A percentile compares a stretch with the other conserved stretches of the same genome.
Evolutionary conservation across 2,329 filamentous ascomycete genomes (phyloP).

Genomic region (Elsinoe ampelina): DNA sequence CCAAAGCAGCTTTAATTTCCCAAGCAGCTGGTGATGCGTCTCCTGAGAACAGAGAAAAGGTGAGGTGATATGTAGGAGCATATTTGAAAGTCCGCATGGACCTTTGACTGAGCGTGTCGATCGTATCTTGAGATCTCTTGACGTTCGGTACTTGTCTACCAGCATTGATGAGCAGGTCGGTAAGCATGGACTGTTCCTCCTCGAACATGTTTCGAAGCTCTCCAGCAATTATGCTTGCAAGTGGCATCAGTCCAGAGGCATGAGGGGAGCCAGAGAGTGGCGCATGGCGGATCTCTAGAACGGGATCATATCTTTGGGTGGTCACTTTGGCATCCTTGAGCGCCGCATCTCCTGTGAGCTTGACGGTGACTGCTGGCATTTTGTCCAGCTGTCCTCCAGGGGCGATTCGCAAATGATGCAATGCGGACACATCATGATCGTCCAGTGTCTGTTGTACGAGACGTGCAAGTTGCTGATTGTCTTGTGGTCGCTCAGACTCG

Average conservation of each 20-base stretch:
- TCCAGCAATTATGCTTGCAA: conserved; percentile 69
- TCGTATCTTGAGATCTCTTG: conserved; percentile 26
- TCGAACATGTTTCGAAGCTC: conserved; percentile 70
- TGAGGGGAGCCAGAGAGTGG: conserved; percentile 55
- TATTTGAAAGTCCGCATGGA: conserved; percentile 83
- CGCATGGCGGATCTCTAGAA: conserved; percentile 70
- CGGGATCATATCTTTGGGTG: conserved; percentile 59
- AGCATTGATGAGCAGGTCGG: conserved; percentile 21
- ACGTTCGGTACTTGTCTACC: conserved; percentile 2
- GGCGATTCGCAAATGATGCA: conserved; percentile 67
- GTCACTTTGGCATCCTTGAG: conserved; percentile 45
- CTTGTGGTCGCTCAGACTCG: conserved; percentile 56
- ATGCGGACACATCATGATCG: conserved; percentile 74
- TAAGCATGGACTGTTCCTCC: conserved; percentile 79
- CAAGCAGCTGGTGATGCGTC: conserved; percentile 71
- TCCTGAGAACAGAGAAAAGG: conserved; percentile 87
- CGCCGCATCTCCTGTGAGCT: conserved; percentile 55
- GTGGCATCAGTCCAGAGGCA: conserved; percentile 45
- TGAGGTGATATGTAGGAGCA: conserved; percentile 86
- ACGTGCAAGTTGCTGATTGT: conserved; percentile 64
- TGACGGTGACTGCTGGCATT: conserved; percentile 58
- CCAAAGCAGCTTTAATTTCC: conserved; percentile 77
- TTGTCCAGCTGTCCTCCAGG: conserved; percentile 28
- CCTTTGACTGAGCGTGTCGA: conserved; percentile 52
- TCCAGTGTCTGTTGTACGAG: conserved; percentile 81